A percentile compares a stretch with the other conserved stretches of the same genome.
Evolutionary conservation across 1,284 basidiomycete genomes (phyloP).

Genomic region (Ganoderma multipileum): DNA sequence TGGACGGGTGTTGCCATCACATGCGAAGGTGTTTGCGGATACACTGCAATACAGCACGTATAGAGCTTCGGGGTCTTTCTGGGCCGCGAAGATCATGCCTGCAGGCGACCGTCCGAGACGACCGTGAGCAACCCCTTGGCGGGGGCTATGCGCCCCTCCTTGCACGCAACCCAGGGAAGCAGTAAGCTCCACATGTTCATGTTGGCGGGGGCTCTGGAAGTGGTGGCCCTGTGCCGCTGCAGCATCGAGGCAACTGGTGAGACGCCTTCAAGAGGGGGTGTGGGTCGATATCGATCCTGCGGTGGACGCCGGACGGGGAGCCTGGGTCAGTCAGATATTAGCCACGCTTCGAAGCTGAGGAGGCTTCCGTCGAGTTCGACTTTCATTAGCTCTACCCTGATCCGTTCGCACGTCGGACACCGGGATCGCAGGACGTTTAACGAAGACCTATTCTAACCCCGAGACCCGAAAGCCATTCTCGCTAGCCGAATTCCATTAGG

Average conservation of each 20-base stretch:
- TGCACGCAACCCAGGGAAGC: not conserved
- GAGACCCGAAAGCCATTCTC: not conserved
- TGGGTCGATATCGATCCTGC: not conserved
- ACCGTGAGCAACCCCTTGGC: not conserved
- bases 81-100: not conserved
- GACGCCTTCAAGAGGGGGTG: not conserved
- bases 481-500: not conserved
- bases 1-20: not conserved
- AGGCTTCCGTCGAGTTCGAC: not conserved
- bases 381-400: not conserved
- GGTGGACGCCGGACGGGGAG: not conserved
- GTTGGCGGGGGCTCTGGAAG: not conserved
- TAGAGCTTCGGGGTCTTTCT: not conserved
- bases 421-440: not conserved
- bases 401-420: not conserved
- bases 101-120: not conserved
- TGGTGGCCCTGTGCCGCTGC: not conserved
- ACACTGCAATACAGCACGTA: not conserved
- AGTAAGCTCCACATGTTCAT: not conserved
- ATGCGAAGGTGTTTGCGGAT: conserved; percentile 8
- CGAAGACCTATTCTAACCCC: not conserved
- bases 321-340: not conserved
- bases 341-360: not conserved
- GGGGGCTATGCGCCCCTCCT: not conserved
- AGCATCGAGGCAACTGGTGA: not conserved